phyloP scores from a whole-genome alignment of 257 asterid genomes.

The Thymus mandschuricus region DNA sequence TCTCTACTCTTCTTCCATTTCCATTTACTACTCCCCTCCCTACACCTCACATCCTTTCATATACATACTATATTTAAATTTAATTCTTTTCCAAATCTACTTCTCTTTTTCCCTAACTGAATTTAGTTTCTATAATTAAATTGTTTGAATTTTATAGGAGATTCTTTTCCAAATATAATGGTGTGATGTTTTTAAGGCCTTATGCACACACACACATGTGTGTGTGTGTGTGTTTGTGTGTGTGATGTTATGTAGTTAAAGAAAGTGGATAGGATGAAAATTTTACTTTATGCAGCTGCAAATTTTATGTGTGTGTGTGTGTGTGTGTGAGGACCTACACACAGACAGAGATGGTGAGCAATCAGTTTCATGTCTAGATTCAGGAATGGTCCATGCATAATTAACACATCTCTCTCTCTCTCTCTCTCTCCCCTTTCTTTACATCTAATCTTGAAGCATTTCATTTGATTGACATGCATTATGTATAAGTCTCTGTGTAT shows the following conservation, averaged over 20 bases:
- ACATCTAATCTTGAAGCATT: constrained; percentile 31
- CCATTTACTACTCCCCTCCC: no score
- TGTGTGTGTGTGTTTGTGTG: neutral
- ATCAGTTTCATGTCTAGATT: constrained; percentile 39
- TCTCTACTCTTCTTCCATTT: neutral
- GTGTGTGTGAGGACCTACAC: constrained; percentile 37
- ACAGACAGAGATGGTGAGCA: constrained; percentile 27
- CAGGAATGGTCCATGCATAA: constrained; percentile 43
- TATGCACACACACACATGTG: neutral
- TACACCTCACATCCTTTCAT: no score
- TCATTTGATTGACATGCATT: constrained; percentile 23
- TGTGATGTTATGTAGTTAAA: constrained; percentile 1
- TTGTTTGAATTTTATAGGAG: neutral
- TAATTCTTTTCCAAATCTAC: no score
- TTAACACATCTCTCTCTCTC: neutral
- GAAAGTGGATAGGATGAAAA: neutral
- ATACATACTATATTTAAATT: no score
- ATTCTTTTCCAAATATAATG: neutral
- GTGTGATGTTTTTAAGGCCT: no score
- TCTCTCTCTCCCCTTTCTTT: constrained; percentile 7
- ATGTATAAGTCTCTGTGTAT: neutral
- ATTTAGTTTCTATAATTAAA: neutral
- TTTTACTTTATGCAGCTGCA: neutral
- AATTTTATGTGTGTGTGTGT: constrained; percentile 12
- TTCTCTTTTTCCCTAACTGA: no score